These are phyloP conservation scores for Pythium apleroticum DNA, from an alignment of 352 stramenopile genomes.

Conservation along the genomic window DNA sequence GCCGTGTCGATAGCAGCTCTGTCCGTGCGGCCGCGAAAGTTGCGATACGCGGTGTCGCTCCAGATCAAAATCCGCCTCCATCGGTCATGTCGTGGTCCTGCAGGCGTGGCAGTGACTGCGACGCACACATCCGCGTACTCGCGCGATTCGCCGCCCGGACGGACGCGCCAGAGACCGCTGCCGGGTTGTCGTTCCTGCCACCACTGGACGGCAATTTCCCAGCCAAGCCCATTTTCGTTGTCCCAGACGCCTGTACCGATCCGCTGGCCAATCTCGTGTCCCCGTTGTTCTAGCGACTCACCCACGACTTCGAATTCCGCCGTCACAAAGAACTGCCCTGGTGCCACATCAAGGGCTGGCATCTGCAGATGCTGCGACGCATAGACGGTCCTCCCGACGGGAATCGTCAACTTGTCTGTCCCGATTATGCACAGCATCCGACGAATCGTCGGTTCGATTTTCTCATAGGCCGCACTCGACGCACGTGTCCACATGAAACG, in stretches of 20 bases:
- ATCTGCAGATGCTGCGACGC: background rate
- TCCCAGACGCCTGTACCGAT: background rate
- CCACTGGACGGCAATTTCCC: background rate
- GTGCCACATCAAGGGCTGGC: background rate
- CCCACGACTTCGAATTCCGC: background rate
- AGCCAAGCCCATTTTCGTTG: background rate
- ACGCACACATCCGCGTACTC: background rate
- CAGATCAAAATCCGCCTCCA: background rate
- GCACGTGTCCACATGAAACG: too few relatives aligned
- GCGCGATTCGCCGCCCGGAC: background rate
- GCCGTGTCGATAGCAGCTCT: background rate
- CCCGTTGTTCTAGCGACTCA: background rate
- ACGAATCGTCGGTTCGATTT: background rate
- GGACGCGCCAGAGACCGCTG: background rate
- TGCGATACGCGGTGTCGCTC: background rate
- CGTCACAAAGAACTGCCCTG: background rate
- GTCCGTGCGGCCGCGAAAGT: background rate
- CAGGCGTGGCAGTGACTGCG: background rate
- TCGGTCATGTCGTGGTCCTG: background rate
- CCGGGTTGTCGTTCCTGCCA: background rate
- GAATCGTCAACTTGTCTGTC: background rate
- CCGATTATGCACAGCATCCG: background rate
- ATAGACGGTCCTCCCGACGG: background rate
- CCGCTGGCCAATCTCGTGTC: background rate
- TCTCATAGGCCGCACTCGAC: background rate